phyloP scores from a whole-genome alignment of 768 basidiomycete species.

The Lactifluus pinguis region DNA sequence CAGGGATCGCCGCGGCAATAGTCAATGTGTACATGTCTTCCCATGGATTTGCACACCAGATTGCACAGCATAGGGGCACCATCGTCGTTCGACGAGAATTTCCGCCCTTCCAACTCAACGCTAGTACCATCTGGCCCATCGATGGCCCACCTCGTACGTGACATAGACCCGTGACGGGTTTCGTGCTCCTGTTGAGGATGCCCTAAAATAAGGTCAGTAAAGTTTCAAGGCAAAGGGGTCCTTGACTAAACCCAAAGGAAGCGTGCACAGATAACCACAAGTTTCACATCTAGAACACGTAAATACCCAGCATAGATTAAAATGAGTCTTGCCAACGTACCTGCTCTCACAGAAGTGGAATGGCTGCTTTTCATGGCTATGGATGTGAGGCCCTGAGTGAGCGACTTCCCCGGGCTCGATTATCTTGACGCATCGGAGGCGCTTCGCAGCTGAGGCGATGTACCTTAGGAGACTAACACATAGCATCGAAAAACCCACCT shows the following conservation, averaged over 20 bases:
- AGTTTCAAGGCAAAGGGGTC: not conserved
- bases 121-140: slow-evolving; percentile 43
- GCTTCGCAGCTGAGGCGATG: slow-evolving; percentile 35
- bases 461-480: not conserved
- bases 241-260: slow-evolving; percentile 38
- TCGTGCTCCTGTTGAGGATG: slow-evolving; percentile 55
- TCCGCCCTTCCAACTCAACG: slow-evolving; percentile 47
- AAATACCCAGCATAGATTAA: not conserved
- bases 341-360: slow-evolving; percentile 49
- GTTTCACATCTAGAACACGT: slow-evolving; percentile 36
- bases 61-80: slow-evolving; percentile 59
- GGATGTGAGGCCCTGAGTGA: slow-evolving; percentile 44
- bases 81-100: slow-evolving; percentile 44
- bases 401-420: slow-evolving; percentile 35
- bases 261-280: slow-evolving; percentile 51
- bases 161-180: slow-evolving; percentile 57
- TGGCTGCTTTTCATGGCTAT: slow-evolving; percentile 34
- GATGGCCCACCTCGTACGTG: slow-evolving; percentile 45
- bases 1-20: slow-evolving; percentile 44
- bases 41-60: slow-evolving; percentile 47
- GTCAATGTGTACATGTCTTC: slow-evolving; percentile 49
- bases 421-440: slow-evolving; percentile 39
- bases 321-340: slow-evolving; percentile 22
- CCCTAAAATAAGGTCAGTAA: slow-evolving; percentile 27
- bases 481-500: slow-evolving; percentile 27